Base-by-base conservation (phyloP, 1,284 basidiomycete genomes). In the Puccinia polysora region DNA sequence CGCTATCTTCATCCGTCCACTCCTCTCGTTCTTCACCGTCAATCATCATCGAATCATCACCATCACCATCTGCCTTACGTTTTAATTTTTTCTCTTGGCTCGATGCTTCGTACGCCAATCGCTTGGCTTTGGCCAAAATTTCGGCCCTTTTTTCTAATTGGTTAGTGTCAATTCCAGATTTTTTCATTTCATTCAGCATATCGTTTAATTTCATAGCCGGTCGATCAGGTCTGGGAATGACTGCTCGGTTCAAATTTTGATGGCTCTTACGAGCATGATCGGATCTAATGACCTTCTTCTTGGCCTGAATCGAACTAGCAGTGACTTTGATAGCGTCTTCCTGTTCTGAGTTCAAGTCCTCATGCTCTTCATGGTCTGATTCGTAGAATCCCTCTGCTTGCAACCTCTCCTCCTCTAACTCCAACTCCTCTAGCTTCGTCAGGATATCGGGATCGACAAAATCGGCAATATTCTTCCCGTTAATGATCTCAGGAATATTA, bases 391-490 rank as follows among this genome's bases (percentile, higher is more conserved):
- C 96, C 79, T 97, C 91, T 0, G 88, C 88, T 80, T 93, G 85
- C 32, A 99, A 85, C 78, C 86, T 87, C 82, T 97, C 95, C 81
- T 99, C 95, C 80, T 99, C 95, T 45, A 90, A 86, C 82, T 99
- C 96, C 67, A 99, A 86, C 10, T 92, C 95, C 79, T 97, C 95
- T 73, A 99, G 87, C 82, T 91, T 94, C 81, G 94, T 92, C 49
- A 87, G 87, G 76, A 99, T 98, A 79, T 99, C 96, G n/a, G 93
- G 90, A 81, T 98, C 96, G 81, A 98, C 90, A 77, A 99, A 98
- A 84, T 99, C 95, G 47, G 94, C 94, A 71, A 99, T 83, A 83
- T 99, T 99, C 86, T 97, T 97, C 82, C 95, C 96, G 76, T 97
- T 87, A 86, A 91, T 87, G 78, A 99, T 90, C 82, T 98, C 96